Evolutionary conservation across 306 rosid genomes (phyloP), one percentile per base, ranked within the genome.

Genomic region (Lablab purpureus): DNA sequence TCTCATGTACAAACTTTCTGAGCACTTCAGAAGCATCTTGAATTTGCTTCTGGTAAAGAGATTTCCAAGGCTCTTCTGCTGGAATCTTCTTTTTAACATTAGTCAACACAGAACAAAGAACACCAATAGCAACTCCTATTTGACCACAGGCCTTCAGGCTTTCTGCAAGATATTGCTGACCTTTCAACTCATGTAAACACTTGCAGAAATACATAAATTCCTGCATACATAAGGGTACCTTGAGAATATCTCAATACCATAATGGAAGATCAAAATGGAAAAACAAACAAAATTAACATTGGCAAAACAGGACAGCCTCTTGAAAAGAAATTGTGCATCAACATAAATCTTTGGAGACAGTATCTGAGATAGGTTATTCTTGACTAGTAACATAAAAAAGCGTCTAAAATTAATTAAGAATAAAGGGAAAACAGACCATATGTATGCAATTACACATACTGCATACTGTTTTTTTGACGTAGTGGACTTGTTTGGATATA

Each of bases 191-290:
- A 52, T 93, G 96, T 25, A 91, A 58, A 23, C 78, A 77, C 79
- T 86, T 89, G 87, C 84, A 84, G 46, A 81, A 90, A 37, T 76
- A 72, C 40, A 88, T 51, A 59, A 93, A 93, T 49, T 93, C 98
- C 98, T 93, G 85, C 71, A 82, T 67, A 46, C 37, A 54, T 51
- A 28, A 82, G 36, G 28, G 51, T 13, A 62, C 45, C 32, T n/a
- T 54, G 64, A 56, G 73, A 58, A 65, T 64, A 28, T 28, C 8
- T 47, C 50, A 75, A 54, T 11, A 49, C 54, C 41, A 80, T 51
- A 19, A 49, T 74, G 25, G 59, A 40, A 37, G 56, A 28, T 13
- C 52, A 65, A 36, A 72, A 30, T 15, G 9, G 63, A 67, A 52
- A 36, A 14, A 27, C 41, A 54, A 40, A 37, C 32, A 36, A 32